Conservation (phyloP, 176 grass and related monocot species). For the Phragmites australis region DNA sequence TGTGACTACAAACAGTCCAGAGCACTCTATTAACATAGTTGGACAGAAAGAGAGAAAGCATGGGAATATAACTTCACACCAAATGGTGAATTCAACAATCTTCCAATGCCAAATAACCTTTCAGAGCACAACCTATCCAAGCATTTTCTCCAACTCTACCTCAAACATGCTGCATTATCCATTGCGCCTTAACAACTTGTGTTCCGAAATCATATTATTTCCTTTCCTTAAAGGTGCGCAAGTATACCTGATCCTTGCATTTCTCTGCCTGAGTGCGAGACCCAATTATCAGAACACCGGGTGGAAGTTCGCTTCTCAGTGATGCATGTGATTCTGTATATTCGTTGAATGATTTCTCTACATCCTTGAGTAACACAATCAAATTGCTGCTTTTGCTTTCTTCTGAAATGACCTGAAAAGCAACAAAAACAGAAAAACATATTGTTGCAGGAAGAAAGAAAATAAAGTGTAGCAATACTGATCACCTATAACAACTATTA, state of each 20-base stretch:
- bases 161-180: not conserved
- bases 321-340: slow-evolving; percentile 48
- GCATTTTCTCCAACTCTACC: slow-evolving; percentile 4
- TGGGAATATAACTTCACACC: not conserved
- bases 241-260: slow-evolving; percentile 69
- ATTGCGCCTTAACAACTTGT: not conserved
- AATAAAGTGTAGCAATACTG: not conserved
- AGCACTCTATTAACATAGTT: slow-evolving; percentile 33
- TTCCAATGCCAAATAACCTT: not conserved
- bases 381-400: slow-evolving; percentile 67
- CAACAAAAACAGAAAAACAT: not conserved
- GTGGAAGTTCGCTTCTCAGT: slow-evolving; percentile 55
- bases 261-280: slow-evolving; percentile 56
- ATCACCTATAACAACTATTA: slow-evolving; percentile 26
- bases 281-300: slow-evolving; percentile 81
- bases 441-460: slow-evolving; percentile 4
- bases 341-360: slow-evolving; percentile 51
- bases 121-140: not conserved
- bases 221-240: not conserved
- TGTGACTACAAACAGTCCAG: slow-evolving; percentile 47
- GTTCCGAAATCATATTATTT: not conserved
- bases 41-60: not conserved
- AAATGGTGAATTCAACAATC: not conserved
- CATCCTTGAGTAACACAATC: slow-evolving; percentile 75
- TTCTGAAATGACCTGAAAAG: slow-evolving; percentile 66